A percentile compares a stretch with the other conserved stretches of the same genome.
Conservation (phyloP, 108 stramenopile genomes). For the Bacterosira constricta region DNA sequence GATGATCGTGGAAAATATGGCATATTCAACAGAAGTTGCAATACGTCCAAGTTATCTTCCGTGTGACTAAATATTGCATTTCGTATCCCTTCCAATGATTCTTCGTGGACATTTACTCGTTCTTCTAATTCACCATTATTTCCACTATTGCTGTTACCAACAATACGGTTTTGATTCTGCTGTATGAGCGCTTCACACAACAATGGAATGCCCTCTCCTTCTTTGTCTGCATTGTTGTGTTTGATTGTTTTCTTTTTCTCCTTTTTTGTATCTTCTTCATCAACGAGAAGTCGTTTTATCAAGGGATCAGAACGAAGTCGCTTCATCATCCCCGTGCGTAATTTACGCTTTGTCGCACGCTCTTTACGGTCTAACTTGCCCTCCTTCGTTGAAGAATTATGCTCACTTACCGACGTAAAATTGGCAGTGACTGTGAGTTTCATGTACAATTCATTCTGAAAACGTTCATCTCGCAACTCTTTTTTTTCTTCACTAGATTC, state of each 20-base stretch:
- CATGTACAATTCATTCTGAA: slow-evolving; percentile 21
- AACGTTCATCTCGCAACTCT: neutral
- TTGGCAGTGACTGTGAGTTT: slow-evolving; percentile 1
- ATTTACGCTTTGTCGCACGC: slow-evolving; percentile 11
- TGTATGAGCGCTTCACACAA: slow-evolving; percentile 39
- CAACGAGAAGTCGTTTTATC: slow-evolving; percentile 41
- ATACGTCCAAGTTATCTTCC: slow-evolving; percentile 56
- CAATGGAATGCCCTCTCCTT: slow-evolving; percentile 1
- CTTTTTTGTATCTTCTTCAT: neutral
- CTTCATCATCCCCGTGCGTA: slow-evolving; percentile 56
- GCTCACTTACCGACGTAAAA: neutral
- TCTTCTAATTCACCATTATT: slow-evolving; percentile 57
- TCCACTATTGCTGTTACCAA: neutral
- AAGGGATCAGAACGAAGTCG: slow-evolving; percentile 55
- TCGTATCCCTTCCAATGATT: slow-evolving; percentile 50
- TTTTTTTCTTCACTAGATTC: neutral
- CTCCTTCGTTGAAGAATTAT: neutral
- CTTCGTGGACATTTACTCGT: slow-evolving; percentile 63
- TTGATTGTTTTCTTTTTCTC: neutral
- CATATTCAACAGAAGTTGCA: slow-evolving; percentile 63
- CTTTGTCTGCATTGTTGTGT: neutral
- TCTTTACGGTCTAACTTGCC: neutral
- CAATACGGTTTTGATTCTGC: neutral
- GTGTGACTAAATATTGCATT: slow-evolving; percentile 55
- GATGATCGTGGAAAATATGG: slow-evolving; percentile 50